Conservation (phyloP, 345 rosid genomes). For the Salix dunnii region DNA sequence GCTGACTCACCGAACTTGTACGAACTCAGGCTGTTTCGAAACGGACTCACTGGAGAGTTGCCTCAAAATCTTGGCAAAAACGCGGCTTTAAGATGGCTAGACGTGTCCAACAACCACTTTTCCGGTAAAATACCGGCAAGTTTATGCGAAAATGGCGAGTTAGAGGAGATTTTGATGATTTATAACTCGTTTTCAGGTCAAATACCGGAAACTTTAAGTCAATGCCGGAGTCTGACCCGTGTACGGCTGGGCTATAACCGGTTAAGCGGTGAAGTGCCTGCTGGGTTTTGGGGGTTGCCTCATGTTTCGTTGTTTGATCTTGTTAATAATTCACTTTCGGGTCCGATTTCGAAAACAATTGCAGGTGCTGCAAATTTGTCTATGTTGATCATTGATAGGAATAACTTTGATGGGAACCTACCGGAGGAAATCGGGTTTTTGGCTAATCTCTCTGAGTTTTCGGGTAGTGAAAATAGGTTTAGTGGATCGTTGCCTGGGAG, state of each 20-base stretch:
- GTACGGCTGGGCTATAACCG: slow-evolving; percentile 64
- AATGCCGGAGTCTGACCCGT: slow-evolving; percentile 66
- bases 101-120: slow-evolving; percentile 66
- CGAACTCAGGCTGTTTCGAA: slow-evolving; percentile 77
- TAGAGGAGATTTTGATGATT: slow-evolving; percentile 71
- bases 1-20: slow-evolving; percentile 66
- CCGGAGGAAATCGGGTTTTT: slow-evolving; percentile 78
- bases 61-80: slow-evolving; percentile 69
- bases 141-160: slow-evolving; percentile 59
- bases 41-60: slow-evolving; percentile 58
- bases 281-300: slow-evolving; percentile 87
- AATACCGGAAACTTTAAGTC: slow-evolving; percentile 54
- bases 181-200: slow-evolving; percentile 64
- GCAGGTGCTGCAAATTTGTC: slow-evolving; percentile 69
- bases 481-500: slow-evolving; percentile 65
- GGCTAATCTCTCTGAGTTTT: slow-evolving; percentile 47
- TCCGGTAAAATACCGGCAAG: slow-evolving; percentile 58
- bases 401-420: slow-evolving; percentile 60
- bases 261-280: slow-evolving; percentile 73
- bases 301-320: slow-evolving; percentile 72
- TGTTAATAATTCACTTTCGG: slow-evolving; percentile 57
- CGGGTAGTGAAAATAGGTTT: slow-evolving; percentile 57
- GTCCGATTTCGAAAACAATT: slow-evolving; percentile 53
- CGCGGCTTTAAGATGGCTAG: slow-evolving; percentile 75
- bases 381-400: slow-evolving; percentile 52